A percentile compares a stretch with the other conserved stretches of the same genome.
These are phyloP conservation scores for Alternaria metachromatica DNA, from an alignment of 2,329 filamentous ascomycete genomes.

Conservation along the genomic window DNA sequence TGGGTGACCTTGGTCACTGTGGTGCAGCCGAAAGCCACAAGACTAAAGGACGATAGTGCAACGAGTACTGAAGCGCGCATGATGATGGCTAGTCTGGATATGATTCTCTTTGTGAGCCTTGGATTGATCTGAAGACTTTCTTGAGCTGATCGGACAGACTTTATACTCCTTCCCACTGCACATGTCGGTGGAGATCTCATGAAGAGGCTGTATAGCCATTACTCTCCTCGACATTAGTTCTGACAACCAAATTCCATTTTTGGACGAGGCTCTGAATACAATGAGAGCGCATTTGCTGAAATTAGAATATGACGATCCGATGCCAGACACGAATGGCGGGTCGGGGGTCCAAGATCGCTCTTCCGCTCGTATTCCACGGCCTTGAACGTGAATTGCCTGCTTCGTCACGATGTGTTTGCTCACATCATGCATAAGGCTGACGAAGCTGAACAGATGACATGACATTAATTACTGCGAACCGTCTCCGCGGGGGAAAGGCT, in stretches of 20 bases:
- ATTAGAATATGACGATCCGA: not conserved
- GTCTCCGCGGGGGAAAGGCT: not conserved
- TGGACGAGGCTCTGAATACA: not conserved
- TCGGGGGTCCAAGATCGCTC: not conserved
- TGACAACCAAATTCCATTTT: not conserved
- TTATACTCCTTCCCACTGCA: not conserved
- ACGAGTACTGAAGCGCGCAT: constrained; percentile 9
- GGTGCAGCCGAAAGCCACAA: constrained; percentile 6
- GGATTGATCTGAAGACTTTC: not conserved
- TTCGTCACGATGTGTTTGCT: not conserved
- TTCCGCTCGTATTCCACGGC: not conserved
- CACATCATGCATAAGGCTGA: not conserved
- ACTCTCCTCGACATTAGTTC: not conserved
- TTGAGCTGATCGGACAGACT: not conserved
- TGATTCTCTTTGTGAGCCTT: not conserved
- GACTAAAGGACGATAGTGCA: constrained; percentile 7
- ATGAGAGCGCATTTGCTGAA: not conserved
- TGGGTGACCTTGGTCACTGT: constrained; percentile 16
- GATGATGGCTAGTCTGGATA: not conserved
- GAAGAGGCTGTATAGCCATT: not conserved
- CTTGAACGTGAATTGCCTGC: not conserved
- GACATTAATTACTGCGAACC: not conserved
- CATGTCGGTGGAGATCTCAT: not conserved
- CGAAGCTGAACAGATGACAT: not conserved
- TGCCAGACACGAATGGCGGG: not conserved